Percentiles rank a stretch among this genome's conserved stretches.
Evolutionary conservation across 2,329 filamentous ascomycete species (phyloP).

Genomic region (Harringtonia lauricola): DNA sequence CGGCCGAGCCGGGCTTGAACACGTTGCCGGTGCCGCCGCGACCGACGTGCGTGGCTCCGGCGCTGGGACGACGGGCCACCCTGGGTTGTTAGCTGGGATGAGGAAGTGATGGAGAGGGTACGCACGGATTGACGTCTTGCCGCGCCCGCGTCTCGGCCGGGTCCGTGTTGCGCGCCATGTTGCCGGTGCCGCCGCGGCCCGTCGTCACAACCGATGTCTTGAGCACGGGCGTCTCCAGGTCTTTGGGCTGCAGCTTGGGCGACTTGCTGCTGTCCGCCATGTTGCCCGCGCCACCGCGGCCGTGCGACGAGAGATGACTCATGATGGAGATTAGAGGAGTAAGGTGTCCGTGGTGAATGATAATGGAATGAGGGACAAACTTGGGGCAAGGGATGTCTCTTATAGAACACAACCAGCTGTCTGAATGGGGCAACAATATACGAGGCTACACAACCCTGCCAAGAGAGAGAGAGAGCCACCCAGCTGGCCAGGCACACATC

Average conservation of each 20-base stretch:
- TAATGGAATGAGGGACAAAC: neutral
- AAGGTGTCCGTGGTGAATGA: neutral
- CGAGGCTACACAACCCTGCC: too few species aligned
- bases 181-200: constrained; percentile 75
- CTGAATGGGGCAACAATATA: neutral
- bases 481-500: too few species aligned
- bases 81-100: constrained; percentile 18
- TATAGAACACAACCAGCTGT: neutral
- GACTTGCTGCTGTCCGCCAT: constrained; percentile 68
- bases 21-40: constrained; percentile 69
- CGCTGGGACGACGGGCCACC: constrained; percentile 42
- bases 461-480: too few species aligned
- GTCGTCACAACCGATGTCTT: too few species aligned
- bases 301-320: constrained; percentile 47
- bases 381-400: too few species aligned
- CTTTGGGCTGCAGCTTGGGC: constrained; percentile 60
- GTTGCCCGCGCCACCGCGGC: constrained; percentile 75
- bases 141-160: constrained; percentile 62
- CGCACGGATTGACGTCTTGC: constrained; percentile 68
- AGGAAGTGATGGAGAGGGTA: neutral
- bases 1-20: constrained; percentile 36
- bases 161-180: constrained; percentile 70
- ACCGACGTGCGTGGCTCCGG: constrained; percentile 54
- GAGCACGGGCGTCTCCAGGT: too few species aligned
- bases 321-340: constrained; percentile 17